Percentiles rank a stretch among this genome's conserved stretches.
Conservation (phyloP, 2,329 filamentous ascomycete species). For the Tympanopsis confertula region DNA sequence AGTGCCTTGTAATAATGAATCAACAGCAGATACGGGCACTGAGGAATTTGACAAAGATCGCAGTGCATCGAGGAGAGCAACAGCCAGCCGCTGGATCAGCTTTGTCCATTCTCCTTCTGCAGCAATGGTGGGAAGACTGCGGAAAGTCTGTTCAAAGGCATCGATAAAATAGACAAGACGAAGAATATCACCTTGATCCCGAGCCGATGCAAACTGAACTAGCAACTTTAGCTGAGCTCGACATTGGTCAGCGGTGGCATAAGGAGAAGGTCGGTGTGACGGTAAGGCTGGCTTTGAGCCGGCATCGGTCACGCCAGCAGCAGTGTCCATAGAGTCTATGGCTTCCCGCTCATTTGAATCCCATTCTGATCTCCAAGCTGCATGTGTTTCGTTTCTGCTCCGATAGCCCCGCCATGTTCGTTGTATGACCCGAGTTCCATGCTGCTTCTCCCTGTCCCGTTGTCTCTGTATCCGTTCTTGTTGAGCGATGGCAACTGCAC, state of each 20-base stretch:
- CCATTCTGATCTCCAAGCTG: slow-evolving; percentile 46
- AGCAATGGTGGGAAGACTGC: slow-evolving; percentile 19
- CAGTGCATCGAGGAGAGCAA: slow-evolving; percentile 18
- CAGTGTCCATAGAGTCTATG: slow-evolving; percentile 29
- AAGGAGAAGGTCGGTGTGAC: neutral
- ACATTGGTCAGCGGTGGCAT: slow-evolving; percentile 5
- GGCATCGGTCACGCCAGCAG: slow-evolving; percentile 24
- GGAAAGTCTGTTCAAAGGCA: slow-evolving; percentile 23
- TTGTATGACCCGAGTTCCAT: slow-evolving; percentile 66
- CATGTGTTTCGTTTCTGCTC: slow-evolving; percentile 44
- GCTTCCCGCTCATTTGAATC: slow-evolving; percentile 42
- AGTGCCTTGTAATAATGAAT: slow-evolving; percentile 19
- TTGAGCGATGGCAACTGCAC: slow-evolving; percentile 74
- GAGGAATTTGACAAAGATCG: slow-evolving; percentile 1
- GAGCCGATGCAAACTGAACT: slow-evolving; percentile 7
- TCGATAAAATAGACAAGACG: slow-evolving; percentile 29
- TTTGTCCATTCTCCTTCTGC: slow-evolving; percentile 25
- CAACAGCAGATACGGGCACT: slow-evolving; percentile 8
- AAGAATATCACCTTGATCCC: slow-evolving; percentile 6
- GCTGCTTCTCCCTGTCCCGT: slow-evolving; percentile 65
- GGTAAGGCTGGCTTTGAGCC: slow-evolving; percentile 1
- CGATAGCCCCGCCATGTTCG: slow-evolving; percentile 70
- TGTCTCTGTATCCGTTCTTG: slow-evolving; percentile 74
- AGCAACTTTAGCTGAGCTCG: slow-evolving; percentile 7
- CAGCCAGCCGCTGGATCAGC: slow-evolving; percentile 22